Evolutionary conservation across 2,329 filamentous ascomycete genomes (phyloP).

Genomic region (Aspergillus bombycis): DNA sequence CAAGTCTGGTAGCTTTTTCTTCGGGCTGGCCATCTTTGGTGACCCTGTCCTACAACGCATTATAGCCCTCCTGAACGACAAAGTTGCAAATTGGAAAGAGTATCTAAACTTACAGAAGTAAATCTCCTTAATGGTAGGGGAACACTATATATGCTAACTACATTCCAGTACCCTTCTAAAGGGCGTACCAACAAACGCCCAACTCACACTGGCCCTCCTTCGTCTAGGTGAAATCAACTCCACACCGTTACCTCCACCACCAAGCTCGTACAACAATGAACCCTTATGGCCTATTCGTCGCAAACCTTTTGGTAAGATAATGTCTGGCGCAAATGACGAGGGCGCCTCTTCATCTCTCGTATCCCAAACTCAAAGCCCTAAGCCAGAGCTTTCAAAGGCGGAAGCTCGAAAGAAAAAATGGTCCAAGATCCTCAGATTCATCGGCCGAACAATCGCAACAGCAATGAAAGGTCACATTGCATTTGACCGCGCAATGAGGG

Average conservation of each 20-base stretch:
- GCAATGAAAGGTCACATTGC: slow-evolving; percentile 72
- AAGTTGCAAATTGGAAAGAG: slow-evolving; percentile 73
- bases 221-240: slow-evolving; percentile 82
- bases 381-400: neutral
- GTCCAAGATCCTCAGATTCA: slow-evolving; percentile 61
- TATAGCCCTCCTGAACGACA: slow-evolving; percentile 52
- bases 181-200: slow-evolving; percentile 83
- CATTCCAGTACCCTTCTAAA: slow-evolving; percentile 65
- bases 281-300: slow-evolving; percentile 28
- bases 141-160: neutral
- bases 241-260: slow-evolving; percentile 71
- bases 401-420: slow-evolving; percentile 23
- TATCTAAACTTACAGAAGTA: slow-evolving; percentile 71
- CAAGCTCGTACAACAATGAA: slow-evolving; percentile 44
- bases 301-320: slow-evolving; percentile 53
- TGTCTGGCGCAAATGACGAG: slow-evolving; percentile 58
- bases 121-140: neutral
- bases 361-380: slow-evolving; percentile 3
- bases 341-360: neutral
- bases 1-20: slow-evolving; percentile 67
- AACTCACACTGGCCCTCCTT: slow-evolving; percentile 78
- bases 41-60: slow-evolving; percentile 70
- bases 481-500: slow-evolving; percentile 72
- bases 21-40: slow-evolving; percentile 77
- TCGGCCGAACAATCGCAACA: slow-evolving; percentile 71